Conservation (phyloP, 169 alveolate species). For the Theileria parva region DNA sequence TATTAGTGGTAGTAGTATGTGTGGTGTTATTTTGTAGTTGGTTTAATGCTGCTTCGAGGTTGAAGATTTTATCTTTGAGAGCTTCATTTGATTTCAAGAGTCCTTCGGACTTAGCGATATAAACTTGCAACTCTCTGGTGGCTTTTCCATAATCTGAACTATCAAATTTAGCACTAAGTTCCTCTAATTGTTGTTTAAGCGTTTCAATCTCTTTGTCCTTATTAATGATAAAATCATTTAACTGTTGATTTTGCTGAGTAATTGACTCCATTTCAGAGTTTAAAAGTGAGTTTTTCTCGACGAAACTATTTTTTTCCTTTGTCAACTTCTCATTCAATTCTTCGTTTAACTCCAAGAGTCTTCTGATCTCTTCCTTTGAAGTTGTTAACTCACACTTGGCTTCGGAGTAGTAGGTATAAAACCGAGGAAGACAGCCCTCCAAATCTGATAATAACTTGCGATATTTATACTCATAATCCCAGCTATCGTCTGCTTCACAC, state of each 20-base stretch:
- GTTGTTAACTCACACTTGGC: conserved; percentile 36
- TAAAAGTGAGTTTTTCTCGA: not conserved
- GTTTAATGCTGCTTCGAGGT: not conserved
- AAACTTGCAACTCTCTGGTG: conserved; percentile 27
- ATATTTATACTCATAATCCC: conserved; percentile 33
- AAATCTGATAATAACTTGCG: conserved; percentile 50
- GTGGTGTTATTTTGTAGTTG: not conserved
- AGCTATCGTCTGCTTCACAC: not conserved
- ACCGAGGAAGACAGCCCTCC: conserved; percentile 38
- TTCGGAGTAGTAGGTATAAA: conserved; percentile 40
- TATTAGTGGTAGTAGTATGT: too few species aligned
- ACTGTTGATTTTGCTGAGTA: conserved; percentile 15
- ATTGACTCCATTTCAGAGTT: conserved; percentile 19
- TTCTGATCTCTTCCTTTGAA: conserved; percentile 33
- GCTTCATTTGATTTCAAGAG: conserved; percentile 22
- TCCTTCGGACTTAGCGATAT: conserved; percentile 23
- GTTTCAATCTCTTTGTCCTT: conserved; percentile 36
- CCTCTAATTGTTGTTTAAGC: conserved; percentile 20
- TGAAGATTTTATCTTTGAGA: not conserved
- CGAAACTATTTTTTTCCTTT: not conserved
- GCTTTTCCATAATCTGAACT: conserved; percentile 16
- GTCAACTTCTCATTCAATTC: conserved; percentile 29
- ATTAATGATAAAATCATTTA: conserved; percentile 14
- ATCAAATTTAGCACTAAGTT: conserved; percentile 18
- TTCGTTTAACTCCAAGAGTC: conserved; percentile 28